Evolutionary conservation across 371 early-diverging fungal genomes (phyloP), one percentile per base, ranked within the genome.

Genomic region (Apophysomyces elegans): DNA sequence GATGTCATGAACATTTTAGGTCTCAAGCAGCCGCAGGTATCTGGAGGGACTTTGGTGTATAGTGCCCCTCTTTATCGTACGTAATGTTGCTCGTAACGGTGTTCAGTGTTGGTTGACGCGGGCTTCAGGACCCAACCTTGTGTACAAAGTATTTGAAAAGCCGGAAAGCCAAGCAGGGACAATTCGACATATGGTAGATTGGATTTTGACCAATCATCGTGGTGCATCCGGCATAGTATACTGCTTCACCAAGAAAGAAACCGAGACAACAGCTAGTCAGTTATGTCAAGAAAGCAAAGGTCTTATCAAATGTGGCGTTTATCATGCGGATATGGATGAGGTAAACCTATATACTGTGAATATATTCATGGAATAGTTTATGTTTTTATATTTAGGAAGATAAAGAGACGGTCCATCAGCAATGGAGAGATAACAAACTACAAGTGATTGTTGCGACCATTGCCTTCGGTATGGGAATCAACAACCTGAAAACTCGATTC

Each of bases 381-480:
- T 18, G 50, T 26, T 26, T 47, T n/a, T 1, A 21, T 21, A 18
- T 7, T 8, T 62, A 78, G 74, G 84, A 84, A 54, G 87, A 90
- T 50, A 87, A 93, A 68, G 87, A 86, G 35, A 50, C 71, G 14
- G 78, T 93, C n/a, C 95, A 96, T 71, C 69, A 82, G 14, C 70
- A 70, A 43, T 97, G 97, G 97, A 81, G 90, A 44, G 71, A 69
- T 32, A 86, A 88, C 7, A 63, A 75, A 7, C 61, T 92, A 14
- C 86, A 89, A 56, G 88, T 97, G 7, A 97, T 99, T 68, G 97
- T 98, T 3, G 99, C 99, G 0, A 99, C 99, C 0, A 90, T 99
- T 45, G 99, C 99, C 0, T 99, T 99, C 81, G 93, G 93, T 12
- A 91, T 96, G 87, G 96, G 96, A 18, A 95, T 97, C 71, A 93